phyloP scores from a whole-genome alignment of 2,329 filamentous ascomycete species.

The Hypoxylon sp. region DNA sequence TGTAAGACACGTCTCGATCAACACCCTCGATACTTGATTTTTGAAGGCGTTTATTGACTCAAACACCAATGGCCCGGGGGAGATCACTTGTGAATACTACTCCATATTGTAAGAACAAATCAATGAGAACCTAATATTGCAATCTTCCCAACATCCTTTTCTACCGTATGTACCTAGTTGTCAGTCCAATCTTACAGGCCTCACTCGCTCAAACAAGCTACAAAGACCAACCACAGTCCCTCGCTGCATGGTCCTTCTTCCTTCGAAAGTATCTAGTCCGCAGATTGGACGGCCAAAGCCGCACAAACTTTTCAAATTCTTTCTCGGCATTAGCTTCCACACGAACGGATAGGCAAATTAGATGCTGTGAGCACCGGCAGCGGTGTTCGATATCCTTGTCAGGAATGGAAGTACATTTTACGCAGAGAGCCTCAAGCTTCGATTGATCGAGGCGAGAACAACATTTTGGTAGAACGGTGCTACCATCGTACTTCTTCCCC shows the following conservation, averaged over 20 bases:
- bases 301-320: slow-evolving; percentile 18
- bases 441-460: not conserved
- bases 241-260: not conserved
- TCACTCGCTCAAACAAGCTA: not conserved
- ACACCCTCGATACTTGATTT: too few species aligned
- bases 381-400: not conserved
- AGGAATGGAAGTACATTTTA: slow-evolving; percentile 32
- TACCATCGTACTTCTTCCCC: slow-evolving; percentile 10
- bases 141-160: too few species aligned
- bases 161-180: too few species aligned
- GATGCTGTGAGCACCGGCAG: slow-evolving; percentile 13
- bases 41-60: too few species aligned
- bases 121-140: too few species aligned
- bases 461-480: slow-evolving; percentile 23
- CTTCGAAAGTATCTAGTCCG: slow-evolving; percentile 24
- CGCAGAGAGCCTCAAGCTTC: slow-evolving; percentile 17
- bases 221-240: slow-evolving; percentile 19
- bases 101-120: too few species aligned
- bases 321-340: not conserved
- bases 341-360: slow-evolving; percentile 5
- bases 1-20: too few species aligned
- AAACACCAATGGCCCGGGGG: too few species aligned
- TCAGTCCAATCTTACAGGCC: not conserved
- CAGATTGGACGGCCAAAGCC: slow-evolving; percentile 19
- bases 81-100: too few species aligned